phyloP scores from a whole-genome alignment of 1,284 basidiomycete species.

The Cutaneotrichosporon cavernicola region DNA sequence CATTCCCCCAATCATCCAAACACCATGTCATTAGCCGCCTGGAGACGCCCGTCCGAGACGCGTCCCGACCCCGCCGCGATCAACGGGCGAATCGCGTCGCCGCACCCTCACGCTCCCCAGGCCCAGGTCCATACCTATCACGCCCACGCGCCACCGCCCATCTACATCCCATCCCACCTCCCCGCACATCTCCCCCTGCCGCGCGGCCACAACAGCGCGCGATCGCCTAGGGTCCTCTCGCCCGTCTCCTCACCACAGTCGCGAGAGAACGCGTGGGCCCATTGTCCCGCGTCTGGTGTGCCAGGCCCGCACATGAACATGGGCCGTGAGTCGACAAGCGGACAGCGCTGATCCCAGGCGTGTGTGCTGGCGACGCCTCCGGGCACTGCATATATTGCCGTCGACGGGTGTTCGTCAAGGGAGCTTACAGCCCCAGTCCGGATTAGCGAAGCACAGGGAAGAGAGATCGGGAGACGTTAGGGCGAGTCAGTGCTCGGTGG shows the following conservation, averaged over 20 bases:
- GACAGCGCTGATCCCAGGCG: background rate
- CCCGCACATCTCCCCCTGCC: background rate
- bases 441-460: background rate
- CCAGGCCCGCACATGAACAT: background rate
- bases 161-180: background rate
- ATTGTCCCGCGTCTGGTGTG: background rate
- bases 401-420: background rate
- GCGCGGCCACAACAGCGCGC: background rate
- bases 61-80: background rate
- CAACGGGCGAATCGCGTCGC: background rate
- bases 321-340: background rate
- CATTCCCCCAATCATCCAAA: background rate
- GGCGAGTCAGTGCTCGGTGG: background rate
- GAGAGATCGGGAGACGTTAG: background rate
- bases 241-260: background rate
- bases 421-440: background rate
- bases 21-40: background rate
- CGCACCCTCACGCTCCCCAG: background rate
- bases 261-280: background rate
- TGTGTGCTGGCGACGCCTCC: background rate
- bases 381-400: slow-evolving; percentile 5
- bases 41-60: background rate
- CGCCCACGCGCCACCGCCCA: background rate
- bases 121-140: background rate
- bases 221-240: background rate